A percentile compares a stretch with the other conserved stretches of the same genome.
Evolutionary conservation across 768 basidiomycete species (phyloP).

Genomic region (Termitomyces sp.): DNA sequence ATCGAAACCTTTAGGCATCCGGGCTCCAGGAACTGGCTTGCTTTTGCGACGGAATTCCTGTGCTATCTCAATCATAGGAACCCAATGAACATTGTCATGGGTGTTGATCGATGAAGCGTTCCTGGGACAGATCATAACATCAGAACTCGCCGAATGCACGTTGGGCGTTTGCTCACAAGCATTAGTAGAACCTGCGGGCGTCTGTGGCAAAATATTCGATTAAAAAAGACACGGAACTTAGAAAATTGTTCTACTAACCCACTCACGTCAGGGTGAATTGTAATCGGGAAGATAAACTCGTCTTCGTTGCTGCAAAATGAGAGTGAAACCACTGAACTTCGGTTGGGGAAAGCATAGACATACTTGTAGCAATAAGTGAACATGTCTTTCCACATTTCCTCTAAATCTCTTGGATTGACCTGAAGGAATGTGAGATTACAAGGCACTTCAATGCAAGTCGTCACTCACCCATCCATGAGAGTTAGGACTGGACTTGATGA

Average conservation of each 20-base stretch:
- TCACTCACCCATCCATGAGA: conserved; percentile 61
- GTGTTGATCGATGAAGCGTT: conserved; percentile 69
- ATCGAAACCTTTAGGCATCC: conserved; percentile 36
- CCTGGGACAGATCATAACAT: conserved; percentile 24
- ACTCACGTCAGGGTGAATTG: conserved; percentile 75
- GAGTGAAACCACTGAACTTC: not conserved
- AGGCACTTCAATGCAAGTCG: not conserved
- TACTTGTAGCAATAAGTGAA: conserved; percentile 65
- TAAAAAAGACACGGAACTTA: not conserved
- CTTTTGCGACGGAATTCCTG: conserved; percentile 54
- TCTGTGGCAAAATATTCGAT: conserved; percentile 20
- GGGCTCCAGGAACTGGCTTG: conserved; percentile 39
- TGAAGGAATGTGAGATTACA: conserved; percentile 13
- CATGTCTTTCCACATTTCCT: conserved; percentile 72
- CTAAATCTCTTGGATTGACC: conserved; percentile 62
- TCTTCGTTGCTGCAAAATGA: conserved; percentile 43
- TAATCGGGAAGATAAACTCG: conserved; percentile 68
- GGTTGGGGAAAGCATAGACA: not conserved
- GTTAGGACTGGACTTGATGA: conserved; percentile 60
- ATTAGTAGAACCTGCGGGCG: conserved; percentile 69
- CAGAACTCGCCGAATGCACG: not conserved
- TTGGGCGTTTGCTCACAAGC: conserved; percentile 35
- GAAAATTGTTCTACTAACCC: conserved; percentile 31
- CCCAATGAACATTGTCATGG: conserved; percentile 66
- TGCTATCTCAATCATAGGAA: conserved; percentile 63